Percentiles rank a stretch among this genome's conserved stretches.
phyloP scores from a whole-genome alignment of 148 eudicot genomes.

The Dianthus caryophyllus region DNA sequence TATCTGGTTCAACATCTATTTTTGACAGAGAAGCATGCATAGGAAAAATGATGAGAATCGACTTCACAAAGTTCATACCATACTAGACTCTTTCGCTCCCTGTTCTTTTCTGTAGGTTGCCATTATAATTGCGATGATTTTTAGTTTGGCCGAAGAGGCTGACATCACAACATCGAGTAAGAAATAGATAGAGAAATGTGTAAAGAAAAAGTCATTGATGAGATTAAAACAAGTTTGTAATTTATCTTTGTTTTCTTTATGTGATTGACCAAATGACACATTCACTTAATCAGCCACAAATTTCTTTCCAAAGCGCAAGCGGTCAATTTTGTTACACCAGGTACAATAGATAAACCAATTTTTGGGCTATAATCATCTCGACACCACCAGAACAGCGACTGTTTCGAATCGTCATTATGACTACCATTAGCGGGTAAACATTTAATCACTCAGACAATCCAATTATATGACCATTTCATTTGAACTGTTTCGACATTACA shows the following conservation, averaged over 20 bases:
- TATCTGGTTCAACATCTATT: conserved; percentile 12
- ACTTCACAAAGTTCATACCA: conserved; percentile 19
- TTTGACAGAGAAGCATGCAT: conserved; percentile 9
- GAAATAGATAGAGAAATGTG: conserved; percentile 14
- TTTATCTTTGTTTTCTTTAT: not conserved
- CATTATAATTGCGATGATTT: conserved; percentile 12
- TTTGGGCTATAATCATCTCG: too few species aligned
- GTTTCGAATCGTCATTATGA: too few species aligned
- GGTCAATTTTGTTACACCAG: too few species aligned
- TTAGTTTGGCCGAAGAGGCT: conserved; percentile 1
- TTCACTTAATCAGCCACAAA: too few species aligned
- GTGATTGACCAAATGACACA: not conserved
- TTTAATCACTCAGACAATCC: too few species aligned
- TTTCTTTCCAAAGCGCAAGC: too few species aligned
- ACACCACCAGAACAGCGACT: too few species aligned
- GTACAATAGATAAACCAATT: too few species aligned
- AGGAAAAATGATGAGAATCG: not conserved
- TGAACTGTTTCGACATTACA: too few species aligned
- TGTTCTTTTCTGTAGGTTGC: conserved; percentile 7
- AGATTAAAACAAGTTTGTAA: conserved; percentile 7
- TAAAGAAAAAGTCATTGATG: conserved; percentile 4
- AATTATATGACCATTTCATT: too few species aligned
- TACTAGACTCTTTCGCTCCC: not conserved
- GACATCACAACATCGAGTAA: conserved; percentile 8
- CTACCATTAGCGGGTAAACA: too few species aligned